Evolutionary conservation across 768 basidiomycete genomes (phyloP), one percentile per base, ranked within the genome.

Genomic region (Gymnopilus dilepis): DNA sequence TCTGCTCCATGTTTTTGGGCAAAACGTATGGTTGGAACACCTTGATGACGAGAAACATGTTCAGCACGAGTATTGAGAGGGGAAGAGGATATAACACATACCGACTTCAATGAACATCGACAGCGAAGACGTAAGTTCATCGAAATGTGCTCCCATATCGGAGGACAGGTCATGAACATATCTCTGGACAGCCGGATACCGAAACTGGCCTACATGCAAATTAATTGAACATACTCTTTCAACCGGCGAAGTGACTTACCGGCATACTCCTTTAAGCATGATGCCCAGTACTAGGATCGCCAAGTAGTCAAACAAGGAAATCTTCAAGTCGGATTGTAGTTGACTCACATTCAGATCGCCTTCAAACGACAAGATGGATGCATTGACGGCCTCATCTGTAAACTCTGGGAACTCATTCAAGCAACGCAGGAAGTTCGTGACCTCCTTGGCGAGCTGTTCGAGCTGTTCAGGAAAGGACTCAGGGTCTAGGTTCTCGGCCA

Each of bases 391-490:
- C 65, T 92, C 89, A 54, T 91, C 88, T 26, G 82, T 86, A 66
- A 90, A 90, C 69, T 91, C 91, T 0, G 90, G 90, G 64, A 92
- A 91, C 68, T 92, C 90, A 59, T 91, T 90, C 63, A 92, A 72
- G 65, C 87, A 87, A 48, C 86, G 80, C 60, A 90, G 72, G 67
- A 92, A 92, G 0, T 85, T 87, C 21, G 79, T 84, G 13, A 92
- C 84, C 57, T 88, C 89, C n/a, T 77, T 77, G 3, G 89, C 88
- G 37, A 92, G 76, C 30, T 75, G 73, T 62, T 86, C 83, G 53
- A 92, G 73, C 68, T 91, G 86, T 28, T 81, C 77, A 0, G 91
- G 90, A 65, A 91, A 88, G 58, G 80, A 80, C 69, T 90, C 89
- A 24, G 82, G 78, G 62, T 90, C 87, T 21, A 90, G 72, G 59